Evolutionary conservation across 1,139 yeast species (phyloP).

Genomic region (Komagataea norvegica): DNA sequence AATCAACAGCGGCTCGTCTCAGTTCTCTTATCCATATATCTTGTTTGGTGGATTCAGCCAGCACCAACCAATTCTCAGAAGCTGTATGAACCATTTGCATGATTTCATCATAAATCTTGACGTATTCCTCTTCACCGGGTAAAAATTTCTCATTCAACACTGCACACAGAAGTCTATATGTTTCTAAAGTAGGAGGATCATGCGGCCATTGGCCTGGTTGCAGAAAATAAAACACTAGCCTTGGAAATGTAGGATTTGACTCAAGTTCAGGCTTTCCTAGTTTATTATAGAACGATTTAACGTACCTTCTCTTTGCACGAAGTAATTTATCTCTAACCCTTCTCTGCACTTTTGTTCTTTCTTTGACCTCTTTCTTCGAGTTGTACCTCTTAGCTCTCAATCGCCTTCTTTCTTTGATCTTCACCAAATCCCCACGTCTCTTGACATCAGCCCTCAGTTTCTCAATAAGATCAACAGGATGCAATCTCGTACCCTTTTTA

Average conservation of each 20-base stretch:
- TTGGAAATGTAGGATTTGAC: constrained; percentile 42
- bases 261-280: constrained; percentile 38
- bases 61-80: constrained; percentile 39
- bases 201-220: constrained; percentile 45
- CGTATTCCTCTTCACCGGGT: constrained; percentile 10
- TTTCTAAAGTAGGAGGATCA: constrained; percentile 43
- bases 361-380: constrained; percentile 41
- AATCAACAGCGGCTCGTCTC: constrained; percentile 40
- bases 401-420: constrained; percentile 36
- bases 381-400: constrained; percentile 39
- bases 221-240: constrained; percentile 41
- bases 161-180: constrained; percentile 31
- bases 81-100: constrained; percentile 36
- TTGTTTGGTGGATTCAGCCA: constrained; percentile 31
- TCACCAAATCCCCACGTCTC: constrained; percentile 42
- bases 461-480: constrained; percentile 41
- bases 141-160: constrained; percentile 24
- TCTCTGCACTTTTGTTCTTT: constrained; percentile 36
- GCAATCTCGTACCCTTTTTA: constrained; percentile 41
- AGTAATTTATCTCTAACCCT: constrained; percentile 32
- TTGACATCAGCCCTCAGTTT: constrained; percentile 41
- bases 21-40: constrained; percentile 42
- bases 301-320: constrained; percentile 33
- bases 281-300: constrained; percentile 32
- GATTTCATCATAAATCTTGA: constrained; percentile 18